phyloP scores from a whole-genome alignment of 2,329 filamentous ascomycete species.

The Pleurostoma richardsiae region DNA sequence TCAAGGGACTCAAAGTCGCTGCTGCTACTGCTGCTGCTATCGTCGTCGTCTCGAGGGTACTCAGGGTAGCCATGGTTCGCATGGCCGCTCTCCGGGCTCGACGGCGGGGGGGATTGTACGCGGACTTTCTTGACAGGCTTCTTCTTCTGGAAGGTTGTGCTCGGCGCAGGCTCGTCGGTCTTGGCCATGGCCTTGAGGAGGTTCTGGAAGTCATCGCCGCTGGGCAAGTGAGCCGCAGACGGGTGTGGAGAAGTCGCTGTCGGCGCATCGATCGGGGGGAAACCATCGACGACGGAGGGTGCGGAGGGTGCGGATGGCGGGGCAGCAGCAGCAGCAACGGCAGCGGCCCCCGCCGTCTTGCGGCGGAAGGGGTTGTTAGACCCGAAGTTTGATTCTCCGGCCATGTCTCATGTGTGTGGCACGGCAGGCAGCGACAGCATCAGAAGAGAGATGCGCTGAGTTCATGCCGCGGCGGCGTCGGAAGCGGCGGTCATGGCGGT shows the following conservation, averaged over 20 bases:
- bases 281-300: slow-evolving; percentile 5
- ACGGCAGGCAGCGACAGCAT: too few relatives aligned
- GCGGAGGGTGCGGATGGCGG: slow-evolving; percentile 4
- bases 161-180: slow-evolving; percentile 23
- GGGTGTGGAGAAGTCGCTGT: background rate
- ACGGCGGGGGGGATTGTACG: slow-evolving; percentile 58
- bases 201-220: slow-evolving; percentile 21
- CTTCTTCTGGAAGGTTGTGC: slow-evolving; percentile 29
- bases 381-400: slow-evolving; percentile 24
- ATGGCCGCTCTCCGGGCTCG: slow-evolving; percentile 48
- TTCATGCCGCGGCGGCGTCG: too few relatives aligned
- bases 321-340: slow-evolving; percentile 10
- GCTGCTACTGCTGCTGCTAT: slow-evolving; percentile 23
- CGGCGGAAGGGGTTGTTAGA: slow-evolving; percentile 51
- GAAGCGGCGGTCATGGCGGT: too few relatives aligned
- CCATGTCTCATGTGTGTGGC: slow-evolving; percentile 17
- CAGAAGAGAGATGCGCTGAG: too few relatives aligned
- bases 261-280: background rate
- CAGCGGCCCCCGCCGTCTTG: slow-evolving; percentile 19
- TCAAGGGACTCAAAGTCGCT: slow-evolving; percentile 19
- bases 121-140: slow-evolving; percentile 65
- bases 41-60: slow-evolving; percentile 21
- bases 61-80: slow-evolving; percentile 19
- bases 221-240: slow-evolving; percentile 18
- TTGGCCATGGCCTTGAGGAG: slow-evolving; percentile 22